Conservation (phyloP, 2,329 filamentous ascomycete genomes). For the Cercospora sp. region DNA sequence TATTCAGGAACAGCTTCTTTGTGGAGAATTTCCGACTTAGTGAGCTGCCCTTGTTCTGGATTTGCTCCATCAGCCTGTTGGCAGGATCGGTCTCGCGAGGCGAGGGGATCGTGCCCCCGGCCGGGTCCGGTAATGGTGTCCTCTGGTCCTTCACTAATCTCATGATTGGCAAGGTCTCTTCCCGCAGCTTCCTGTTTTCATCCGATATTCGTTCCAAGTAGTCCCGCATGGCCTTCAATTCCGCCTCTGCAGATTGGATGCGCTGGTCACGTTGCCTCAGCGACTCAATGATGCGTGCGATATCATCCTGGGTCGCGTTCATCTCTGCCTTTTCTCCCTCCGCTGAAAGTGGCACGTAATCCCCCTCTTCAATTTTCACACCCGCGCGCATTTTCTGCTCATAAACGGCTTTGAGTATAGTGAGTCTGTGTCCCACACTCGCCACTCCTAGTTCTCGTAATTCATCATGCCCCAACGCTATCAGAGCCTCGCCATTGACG, state of each 20-base stretch:
- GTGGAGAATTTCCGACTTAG: constrained; percentile 56
- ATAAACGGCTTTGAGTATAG: constrained; percentile 93
- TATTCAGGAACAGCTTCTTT: constrained; percentile 52
- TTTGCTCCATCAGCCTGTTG: constrained; percentile 30
- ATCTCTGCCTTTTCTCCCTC: constrained; percentile 84
- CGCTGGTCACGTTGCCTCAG: constrained; percentile 87
- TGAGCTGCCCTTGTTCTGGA: constrained; percentile 46
- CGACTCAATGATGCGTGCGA: constrained; percentile 85
- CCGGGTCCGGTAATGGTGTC: constrained; percentile 71
- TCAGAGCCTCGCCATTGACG: constrained; percentile 86
- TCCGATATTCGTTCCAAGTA: constrained; percentile 60
- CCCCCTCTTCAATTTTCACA: constrained; percentile 84
- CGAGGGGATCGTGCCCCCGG: constrained; percentile 37
- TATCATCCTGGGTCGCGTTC: constrained; percentile 87
- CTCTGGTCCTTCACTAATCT: constrained; percentile 89
- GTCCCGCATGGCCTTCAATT: constrained; percentile 71
- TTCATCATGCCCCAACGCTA: constrained; percentile 87
- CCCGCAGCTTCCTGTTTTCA: constrained; percentile 82
- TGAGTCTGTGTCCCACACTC: constrained; percentile 91
- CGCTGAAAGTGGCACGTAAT: constrained; percentile 89
- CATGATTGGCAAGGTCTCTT: constrained; percentile 88
- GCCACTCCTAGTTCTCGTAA: constrained; percentile 91
- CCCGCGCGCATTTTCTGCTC: constrained; percentile 95
- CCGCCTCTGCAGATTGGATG: constrained; percentile 78
- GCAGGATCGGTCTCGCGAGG: constrained; percentile 36